Evolutionary conservation across 1,139 yeast genomes (phyloP), one percentile per base, ranked within the genome.

Genomic region (Suhomyces chickasaworum): DNA sequence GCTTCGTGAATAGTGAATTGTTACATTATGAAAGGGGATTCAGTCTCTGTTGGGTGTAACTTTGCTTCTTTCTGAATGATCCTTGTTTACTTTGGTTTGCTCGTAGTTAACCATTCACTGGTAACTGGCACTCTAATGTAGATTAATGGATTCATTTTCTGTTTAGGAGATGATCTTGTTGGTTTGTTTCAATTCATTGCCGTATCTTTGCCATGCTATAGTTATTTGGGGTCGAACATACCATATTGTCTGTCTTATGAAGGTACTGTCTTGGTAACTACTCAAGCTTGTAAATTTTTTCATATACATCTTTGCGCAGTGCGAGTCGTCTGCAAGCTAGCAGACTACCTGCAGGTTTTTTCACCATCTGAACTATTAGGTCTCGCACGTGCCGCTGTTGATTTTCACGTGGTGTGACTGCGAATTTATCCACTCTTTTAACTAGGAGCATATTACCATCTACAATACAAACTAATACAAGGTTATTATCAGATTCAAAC

Each of bases 191-290:
- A 22, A 2, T 35, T 25, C 29, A 23, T 27, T 27, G 25, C n/a
- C 31, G 32, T 21, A 23, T 18, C 21, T 31, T 13, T 25, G 13
- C 12, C 21, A 12, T 39, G 36, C 30, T n/a, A 18, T 37, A 23
- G 27, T 17, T 18, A 25, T 25, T 18, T 30, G 20, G 18, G 7
- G 17, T 27, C 20, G 18, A 39, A 47, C 50, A 47, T 47, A 47
- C 50, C 50, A 47, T 47, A 27, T 47, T 47, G 47, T 46, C 49
- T 46, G 45, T 38, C 45, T 40, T 44, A 32, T 39, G 43, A 37
- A 39, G 49, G 33, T 46, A 39, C 49, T 46, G 38, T 42, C 49
- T 46, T 39, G 46, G 44, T 46, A 42, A 42, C 45, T 42, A 30
- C 39, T 42, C 41, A 18, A 29, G 25, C 46, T 33, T 41, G 47